phyloP scores from a whole-genome alignment of 148 eudicot genomes.

The Nepenthes mirabilis region DNA sequence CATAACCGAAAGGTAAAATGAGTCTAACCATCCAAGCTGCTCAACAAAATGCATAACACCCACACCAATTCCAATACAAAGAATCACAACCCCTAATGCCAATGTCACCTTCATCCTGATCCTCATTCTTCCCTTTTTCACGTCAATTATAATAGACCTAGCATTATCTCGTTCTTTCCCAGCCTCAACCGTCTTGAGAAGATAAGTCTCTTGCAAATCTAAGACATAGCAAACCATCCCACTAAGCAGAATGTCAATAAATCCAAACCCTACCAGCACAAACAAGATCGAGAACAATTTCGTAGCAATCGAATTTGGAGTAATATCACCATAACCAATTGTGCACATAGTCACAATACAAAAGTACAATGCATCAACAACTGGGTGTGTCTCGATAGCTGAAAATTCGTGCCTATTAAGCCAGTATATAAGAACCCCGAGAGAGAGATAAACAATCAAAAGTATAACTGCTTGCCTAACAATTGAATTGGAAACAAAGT shows the following conservation, averaged over 20 bases:
- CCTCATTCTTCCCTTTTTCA: slow-evolving; percentile 96
- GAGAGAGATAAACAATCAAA: slow-evolving; percentile 50
- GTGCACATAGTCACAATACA: slow-evolving; percentile 99
- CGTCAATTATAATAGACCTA: slow-evolving; percentile 50
- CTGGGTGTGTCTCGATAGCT: slow-evolving; percentile 60
- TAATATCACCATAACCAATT: slow-evolving; percentile 96
- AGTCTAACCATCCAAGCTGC: slow-evolving; percentile 69
- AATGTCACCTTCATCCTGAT: slow-evolving; percentile 85
- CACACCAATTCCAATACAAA: slow-evolving; percentile 80
- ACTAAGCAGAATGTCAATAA: slow-evolving; percentile 77
- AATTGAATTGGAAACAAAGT: slow-evolving; percentile 31
- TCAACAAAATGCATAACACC: slow-evolving; percentile 69
- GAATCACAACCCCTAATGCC: slow-evolving; percentile 84
- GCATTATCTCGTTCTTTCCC: slow-evolving; percentile 17
- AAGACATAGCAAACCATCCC: slow-evolving; percentile 91
- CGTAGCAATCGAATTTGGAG: slow-evolving; percentile 58
- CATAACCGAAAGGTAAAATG: slow-evolving; percentile 88
- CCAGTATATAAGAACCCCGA: slow-evolving; percentile 66
- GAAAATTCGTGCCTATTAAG: slow-evolving; percentile 33
- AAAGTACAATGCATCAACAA: slow-evolving; percentile 91
- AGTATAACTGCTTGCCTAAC: slow-evolving; percentile 57
- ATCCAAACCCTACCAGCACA: slow-evolving; percentile 92
- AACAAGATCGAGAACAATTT: slow-evolving; percentile 75
- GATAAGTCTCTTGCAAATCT: slow-evolving; percentile 82
- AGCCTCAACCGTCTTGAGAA: slow-evolving; percentile 49